A percentile compares a stretch with the other conserved stretches of the same genome.
phyloP scores from a whole-genome alignment of 768 basidiomycete genomes.

The Clitopilus passeckerianus region DNA sequence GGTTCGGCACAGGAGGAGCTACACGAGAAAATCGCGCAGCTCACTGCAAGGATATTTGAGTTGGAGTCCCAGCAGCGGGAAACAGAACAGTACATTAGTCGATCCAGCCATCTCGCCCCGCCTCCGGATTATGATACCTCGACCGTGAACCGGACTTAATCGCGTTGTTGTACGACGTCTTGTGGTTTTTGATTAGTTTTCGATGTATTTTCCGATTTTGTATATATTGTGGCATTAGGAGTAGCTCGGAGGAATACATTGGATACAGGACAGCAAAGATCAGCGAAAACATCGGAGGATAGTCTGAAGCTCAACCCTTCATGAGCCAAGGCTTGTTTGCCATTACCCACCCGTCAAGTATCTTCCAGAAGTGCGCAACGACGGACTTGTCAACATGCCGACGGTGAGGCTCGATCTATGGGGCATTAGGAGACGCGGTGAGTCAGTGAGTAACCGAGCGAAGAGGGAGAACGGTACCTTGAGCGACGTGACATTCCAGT shows the following conservation, averaged over 20 bases:
- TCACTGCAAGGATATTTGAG: not conserved
- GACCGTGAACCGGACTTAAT: not conserved
- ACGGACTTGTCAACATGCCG: conserved; percentile 93
- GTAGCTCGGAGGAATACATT: not conserved
- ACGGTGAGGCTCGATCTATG: conserved; percentile 82
- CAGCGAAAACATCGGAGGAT: not conserved
- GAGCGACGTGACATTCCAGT: conserved; percentile 96
- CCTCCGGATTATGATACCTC: not conserved
- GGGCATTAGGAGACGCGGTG: not conserved
- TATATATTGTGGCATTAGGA: not conserved
- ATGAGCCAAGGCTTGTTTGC: conserved; percentile 77
- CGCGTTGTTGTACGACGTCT: not conserved
- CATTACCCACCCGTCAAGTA: conserved; percentile 80
- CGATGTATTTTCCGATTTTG: not conserved
- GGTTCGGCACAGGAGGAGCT: not conserved
- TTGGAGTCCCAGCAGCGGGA: not conserved
- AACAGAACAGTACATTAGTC: not conserved
- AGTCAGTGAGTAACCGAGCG: not conserved
- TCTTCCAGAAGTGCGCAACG: conserved; percentile 95
- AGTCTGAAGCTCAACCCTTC: conserved; percentile 17
- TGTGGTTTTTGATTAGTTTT: not conserved
- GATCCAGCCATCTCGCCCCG: not conserved
- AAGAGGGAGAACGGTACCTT: conserved; percentile 46
- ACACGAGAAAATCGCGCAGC: not conserved
- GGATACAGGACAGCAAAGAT: not conserved